A percentile compares a stretch with the other conserved stretches of the same genome.
Conservation (phyloP, 176 grass and related monocot genomes). For the Hordeum vulgare region MorexV3_pseudomolecules_assembly NC_058520.1:12041902-12042401, state of each 20-base stretch:
- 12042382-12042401: not conserved
- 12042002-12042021: not conserved
- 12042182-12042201: not conserved
- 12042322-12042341: not conserved
- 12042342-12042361: not conserved
- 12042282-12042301: not conserved
- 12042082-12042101: not conserved
- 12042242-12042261: not conserved
- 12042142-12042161: not conserved
- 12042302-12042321: not conserved
- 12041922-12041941: not conserved
- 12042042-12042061: not conserved
- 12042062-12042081: constrained; percentile 9
- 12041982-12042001: constrained; percentile 19
- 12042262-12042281: constrained; percentile 4
- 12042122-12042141: not conserved
- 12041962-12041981: not conserved
- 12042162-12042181: not conserved
- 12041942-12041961: not conserved
- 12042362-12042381: not conserved
- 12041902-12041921: not conserved
- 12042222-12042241: constrained; percentile 25
- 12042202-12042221: not conserved
- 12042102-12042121: too few species aligned
- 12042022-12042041: not conserved